Evolutionary conservation across 1,284 basidiomycete genomes (phyloP).

Genomic region (Fomitopsis palustris): DNA sequence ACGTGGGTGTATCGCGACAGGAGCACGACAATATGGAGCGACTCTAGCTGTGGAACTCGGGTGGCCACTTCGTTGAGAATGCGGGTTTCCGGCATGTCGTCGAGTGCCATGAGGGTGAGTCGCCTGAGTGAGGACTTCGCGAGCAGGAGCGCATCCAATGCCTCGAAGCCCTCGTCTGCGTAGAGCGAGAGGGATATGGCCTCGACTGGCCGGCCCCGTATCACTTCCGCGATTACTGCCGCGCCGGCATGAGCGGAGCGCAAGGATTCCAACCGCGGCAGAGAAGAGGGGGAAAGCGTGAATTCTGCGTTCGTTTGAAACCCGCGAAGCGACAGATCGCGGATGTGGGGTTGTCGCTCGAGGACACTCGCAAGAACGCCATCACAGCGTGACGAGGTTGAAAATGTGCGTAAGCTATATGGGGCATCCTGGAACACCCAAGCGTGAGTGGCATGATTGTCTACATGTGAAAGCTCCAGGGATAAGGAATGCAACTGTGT

Average conservation of each 20-base stretch:
- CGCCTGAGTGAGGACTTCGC: conserved; percentile 39
- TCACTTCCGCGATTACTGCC: conserved; percentile 39
- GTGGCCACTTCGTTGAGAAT: conserved; percentile 44
- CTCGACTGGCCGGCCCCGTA: conserved; percentile 47
- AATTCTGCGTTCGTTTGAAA: conserved; percentile 34
- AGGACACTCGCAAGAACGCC: conserved; percentile 47
- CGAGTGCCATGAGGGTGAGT: conserved; percentile 58
- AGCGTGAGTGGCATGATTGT: conserved; percentile 32
- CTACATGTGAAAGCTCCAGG: conserved; percentile 43
- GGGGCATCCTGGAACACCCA: conserved; percentile 42
- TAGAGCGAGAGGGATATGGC: conserved; percentile 52
- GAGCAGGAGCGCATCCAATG: conserved; percentile 42
- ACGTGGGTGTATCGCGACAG: conserved; percentile 42
- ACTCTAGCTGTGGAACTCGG: conserved; percentile 47
- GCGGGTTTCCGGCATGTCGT: conserved; percentile 36
- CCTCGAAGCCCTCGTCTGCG: conserved; percentile 29
- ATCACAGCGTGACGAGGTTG: conserved; percentile 51
- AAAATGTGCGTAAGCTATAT: conserved; percentile 42
- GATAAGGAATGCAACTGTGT: conserved; percentile 37
- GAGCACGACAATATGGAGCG: conserved; percentile 53
- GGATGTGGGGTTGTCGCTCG: conserved; percentile 42
- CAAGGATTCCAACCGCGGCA: conserved; percentile 47
- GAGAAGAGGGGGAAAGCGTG: conserved; percentile 34
- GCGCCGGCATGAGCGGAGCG: conserved; percentile 53
- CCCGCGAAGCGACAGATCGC: conserved; percentile 51